phyloP scores from a whole-genome alignment of 164 flowering plant species.

The Dillenia suffruticosa region DNA sequence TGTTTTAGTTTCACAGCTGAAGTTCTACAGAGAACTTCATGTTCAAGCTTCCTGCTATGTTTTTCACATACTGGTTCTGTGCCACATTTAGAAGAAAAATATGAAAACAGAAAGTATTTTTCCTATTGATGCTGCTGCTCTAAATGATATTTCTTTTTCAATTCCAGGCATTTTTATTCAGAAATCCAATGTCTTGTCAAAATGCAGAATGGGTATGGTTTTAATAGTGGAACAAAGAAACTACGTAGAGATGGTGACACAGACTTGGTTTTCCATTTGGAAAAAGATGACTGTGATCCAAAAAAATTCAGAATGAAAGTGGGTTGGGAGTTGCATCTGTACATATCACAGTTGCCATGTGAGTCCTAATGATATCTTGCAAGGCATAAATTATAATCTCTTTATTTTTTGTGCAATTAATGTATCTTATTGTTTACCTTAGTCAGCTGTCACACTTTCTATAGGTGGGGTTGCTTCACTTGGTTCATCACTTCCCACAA shows the following conservation, averaged over 20 bases:
- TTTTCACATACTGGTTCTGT: too few species aligned
- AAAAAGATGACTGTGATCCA: constrained; percentile 20
- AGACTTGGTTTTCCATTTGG: constrained; percentile 30
- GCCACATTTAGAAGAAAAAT: too few species aligned
- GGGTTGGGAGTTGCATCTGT: constrained; percentile 79
- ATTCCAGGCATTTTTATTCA: constrained; percentile 64
- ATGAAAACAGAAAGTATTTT: too few species aligned
- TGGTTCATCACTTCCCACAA: constrained; percentile 15
- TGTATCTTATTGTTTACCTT: neutral
- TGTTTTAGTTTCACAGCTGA: too few species aligned
- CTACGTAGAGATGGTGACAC: constrained; percentile 16
- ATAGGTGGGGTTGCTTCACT: constrained; percentile 79
- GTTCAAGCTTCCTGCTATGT: too few species aligned
- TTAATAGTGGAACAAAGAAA: constrained; percentile 12
- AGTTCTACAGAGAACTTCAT: too few species aligned
- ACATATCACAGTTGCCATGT: constrained; percentile 94
- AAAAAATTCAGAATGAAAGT: constrained; percentile 44
- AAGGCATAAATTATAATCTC: neutral
- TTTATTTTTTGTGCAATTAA: neutral
- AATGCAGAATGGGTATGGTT: constrained; percentile 2
- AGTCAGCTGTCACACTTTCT: neutral
- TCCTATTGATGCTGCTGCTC: too few species aligned
- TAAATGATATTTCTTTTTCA: constrained; percentile 1
- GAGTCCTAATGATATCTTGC: constrained; percentile 17
- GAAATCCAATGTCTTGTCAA: constrained; percentile 40